Conservation (phyloP, 768 basidiomycete species). For the Mycena rosella region DNA sequence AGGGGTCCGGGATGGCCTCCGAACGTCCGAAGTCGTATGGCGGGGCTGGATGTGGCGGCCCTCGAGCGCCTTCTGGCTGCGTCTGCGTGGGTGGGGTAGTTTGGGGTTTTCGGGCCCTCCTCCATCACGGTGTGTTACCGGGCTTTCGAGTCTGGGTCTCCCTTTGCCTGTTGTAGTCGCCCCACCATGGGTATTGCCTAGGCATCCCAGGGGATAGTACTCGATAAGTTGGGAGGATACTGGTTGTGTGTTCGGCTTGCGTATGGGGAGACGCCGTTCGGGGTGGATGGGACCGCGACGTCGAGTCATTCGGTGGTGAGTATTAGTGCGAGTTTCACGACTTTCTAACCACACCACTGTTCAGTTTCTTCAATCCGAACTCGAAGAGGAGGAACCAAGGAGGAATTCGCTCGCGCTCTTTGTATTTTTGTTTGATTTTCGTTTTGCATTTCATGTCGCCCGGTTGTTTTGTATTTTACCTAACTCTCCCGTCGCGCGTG, state of each 20-base stretch:
- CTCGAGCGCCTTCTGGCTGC: constrained; percentile 7
- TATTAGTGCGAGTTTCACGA: neutral
- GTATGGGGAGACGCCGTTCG: constrained; percentile 19
- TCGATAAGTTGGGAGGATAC: constrained; percentile 20
- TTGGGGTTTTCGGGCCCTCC: constrained; percentile 26
- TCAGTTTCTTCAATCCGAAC: neutral
- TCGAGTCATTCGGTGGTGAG: constrained; percentile 3
- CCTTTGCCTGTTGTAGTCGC: constrained; percentile 19
- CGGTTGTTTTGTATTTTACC: neutral
- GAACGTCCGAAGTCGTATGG: constrained; percentile 15
- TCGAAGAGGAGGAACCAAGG: too few species aligned
- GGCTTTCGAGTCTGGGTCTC: constrained; percentile 9
- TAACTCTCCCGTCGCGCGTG: neutral
- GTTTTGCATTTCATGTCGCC: neutral
- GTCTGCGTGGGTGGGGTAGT: constrained; percentile 20
- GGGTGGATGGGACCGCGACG: constrained; percentile 8
- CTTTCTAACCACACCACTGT: constrained; percentile 18
- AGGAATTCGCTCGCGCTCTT: neutral
- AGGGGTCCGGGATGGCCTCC: constrained; percentile 30
- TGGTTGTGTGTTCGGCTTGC: neutral
- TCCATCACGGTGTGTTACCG: constrained; percentile 24
- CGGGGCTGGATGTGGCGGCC: constrained; percentile 15
- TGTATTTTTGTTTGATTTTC: neutral
- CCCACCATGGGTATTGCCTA: constrained; percentile 18
- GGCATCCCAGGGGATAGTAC: constrained; percentile 16